Percentiles rank a stretch among this genome's conserved stretches.
Evolutionary conservation across 2,329 filamentous ascomycete species (phyloP).

Genomic region (Didymella pinodella): DNA sequence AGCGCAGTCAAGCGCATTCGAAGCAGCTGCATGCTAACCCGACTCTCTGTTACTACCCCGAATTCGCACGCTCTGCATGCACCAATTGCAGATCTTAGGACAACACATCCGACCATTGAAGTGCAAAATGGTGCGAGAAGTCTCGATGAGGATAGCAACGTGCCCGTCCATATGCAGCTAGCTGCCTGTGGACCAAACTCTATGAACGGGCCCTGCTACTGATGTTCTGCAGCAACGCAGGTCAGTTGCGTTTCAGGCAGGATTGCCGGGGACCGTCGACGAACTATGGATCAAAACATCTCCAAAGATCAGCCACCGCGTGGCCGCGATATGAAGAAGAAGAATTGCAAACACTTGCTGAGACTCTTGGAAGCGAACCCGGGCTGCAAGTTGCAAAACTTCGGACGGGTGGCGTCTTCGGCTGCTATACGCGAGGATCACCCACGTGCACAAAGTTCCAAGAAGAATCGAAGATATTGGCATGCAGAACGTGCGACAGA

Average conservation of each 20-base stretch:
- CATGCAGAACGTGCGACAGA: background rate
- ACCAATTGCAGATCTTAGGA: slow-evolving; percentile 4
- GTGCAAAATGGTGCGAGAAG: slow-evolving; percentile 1
- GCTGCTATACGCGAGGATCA: too few relatives aligned
- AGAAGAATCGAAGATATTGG: too few relatives aligned
- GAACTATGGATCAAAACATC: slow-evolving; percentile 1
- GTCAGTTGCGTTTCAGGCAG: slow-evolving; percentile 10
- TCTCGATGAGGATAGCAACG: slow-evolving; percentile 4
- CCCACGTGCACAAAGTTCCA: background rate
- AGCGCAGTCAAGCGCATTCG: background rate
- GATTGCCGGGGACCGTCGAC: slow-evolving; percentile 5
- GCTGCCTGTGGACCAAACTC: slow-evolving; percentile 17
- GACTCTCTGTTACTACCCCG: background rate
- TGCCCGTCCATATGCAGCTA: slow-evolving; percentile 12
- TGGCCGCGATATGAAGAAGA: background rate
- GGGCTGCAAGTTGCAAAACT: background rate
- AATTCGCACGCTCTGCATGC: slow-evolving; percentile 3
- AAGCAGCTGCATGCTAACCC: slow-evolving; percentile 8
- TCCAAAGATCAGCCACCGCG: background rate
- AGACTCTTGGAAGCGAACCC: slow-evolving; percentile 2
- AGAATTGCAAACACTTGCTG: background rate
- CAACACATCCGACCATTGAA: background rate
- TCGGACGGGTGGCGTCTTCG: too few relatives aligned
- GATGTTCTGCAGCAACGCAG: slow-evolving; percentile 14
- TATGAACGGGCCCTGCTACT: slow-evolving; percentile 3